These are phyloP conservation scores for Tubosaeta sp. DNA, from an alignment of 768 basidiomycete species.

Conservation along the genomic window DNA sequence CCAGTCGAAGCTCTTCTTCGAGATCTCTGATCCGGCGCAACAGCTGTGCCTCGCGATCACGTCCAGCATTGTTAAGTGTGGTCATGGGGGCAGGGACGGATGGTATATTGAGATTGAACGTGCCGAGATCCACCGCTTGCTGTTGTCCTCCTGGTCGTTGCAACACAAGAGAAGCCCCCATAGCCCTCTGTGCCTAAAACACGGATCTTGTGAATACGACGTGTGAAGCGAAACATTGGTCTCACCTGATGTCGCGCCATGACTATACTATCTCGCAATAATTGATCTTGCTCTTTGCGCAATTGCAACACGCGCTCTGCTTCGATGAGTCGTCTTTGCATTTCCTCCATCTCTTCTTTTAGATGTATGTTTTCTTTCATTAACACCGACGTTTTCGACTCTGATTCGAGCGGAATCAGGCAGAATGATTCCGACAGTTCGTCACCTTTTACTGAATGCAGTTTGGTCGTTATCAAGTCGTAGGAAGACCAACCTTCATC, in stretches of 20 bases:
- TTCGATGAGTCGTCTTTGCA: constrained; percentile 54
- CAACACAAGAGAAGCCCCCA: constrained; percentile 62
- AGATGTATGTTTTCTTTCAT: constrained; percentile 66
- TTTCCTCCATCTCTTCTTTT: constrained; percentile 53
- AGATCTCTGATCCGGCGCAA: constrained; percentile 60
- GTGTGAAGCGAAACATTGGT: neutral
- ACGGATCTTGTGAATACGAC: constrained; percentile 5
- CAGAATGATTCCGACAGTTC: constrained; percentile 80
- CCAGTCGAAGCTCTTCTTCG: constrained; percentile 67
- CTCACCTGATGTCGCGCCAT: constrained; percentile 64
- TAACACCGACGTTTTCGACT: constrained; percentile 44
- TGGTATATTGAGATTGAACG: constrained; percentile 56
- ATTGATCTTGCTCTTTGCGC: constrained; percentile 74
- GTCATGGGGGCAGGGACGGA: constrained; percentile 44
- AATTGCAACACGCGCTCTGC: constrained; percentile 62
- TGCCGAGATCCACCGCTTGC: constrained; percentile 47
- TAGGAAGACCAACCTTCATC: constrained; percentile 51
- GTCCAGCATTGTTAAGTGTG: constrained; percentile 42
- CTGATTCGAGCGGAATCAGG: constrained; percentile 61
- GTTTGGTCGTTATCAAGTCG: constrained; percentile 1
- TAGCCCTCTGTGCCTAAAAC: constrained; percentile 69
- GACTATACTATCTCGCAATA: constrained; percentile 77
- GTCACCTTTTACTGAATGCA: constrained; percentile 39
- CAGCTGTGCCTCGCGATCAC: constrained; percentile 54
- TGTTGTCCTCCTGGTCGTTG: constrained; percentile 40